phyloP scores from a whole-genome alignment of 202 grass and related monocot genomes.

The Schoenoplectus tabernaemontani region DNA sequence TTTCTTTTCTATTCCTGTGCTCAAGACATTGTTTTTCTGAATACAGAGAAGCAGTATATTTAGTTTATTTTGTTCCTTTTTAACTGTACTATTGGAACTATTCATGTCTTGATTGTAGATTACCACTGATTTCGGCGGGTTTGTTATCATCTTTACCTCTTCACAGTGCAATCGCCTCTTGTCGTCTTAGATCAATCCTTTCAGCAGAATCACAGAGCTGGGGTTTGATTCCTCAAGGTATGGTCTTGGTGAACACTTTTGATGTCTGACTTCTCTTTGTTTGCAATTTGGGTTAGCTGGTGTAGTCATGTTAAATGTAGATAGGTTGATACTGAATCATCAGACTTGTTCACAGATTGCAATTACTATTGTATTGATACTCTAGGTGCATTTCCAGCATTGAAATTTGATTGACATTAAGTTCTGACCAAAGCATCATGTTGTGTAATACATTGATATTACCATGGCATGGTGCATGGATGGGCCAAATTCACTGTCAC shows the following conservation, averaged over 20 bases:
- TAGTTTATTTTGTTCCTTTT: too few relatives aligned
- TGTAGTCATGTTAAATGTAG: too few relatives aligned
- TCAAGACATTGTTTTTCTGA: neutral
- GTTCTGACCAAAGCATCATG: neutral
- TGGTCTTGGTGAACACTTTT: neutral
- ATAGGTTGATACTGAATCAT: too few relatives aligned
- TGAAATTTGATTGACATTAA: neutral
- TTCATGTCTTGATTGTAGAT: constrained; percentile 23
- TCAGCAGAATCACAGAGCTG: constrained; percentile 50
- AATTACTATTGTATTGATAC: too few relatives aligned
- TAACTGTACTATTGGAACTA: too few relatives aligned
- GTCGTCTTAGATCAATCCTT: constrained; percentile 44
- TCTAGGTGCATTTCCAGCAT: too few relatives aligned
- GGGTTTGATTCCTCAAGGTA: constrained; percentile 67
- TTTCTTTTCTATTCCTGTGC: too few relatives aligned
- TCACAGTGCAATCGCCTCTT: constrained; percentile 51
- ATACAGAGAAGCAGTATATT: too few relatives aligned
- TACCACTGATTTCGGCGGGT: constrained; percentile 32
- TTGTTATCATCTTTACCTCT: constrained; percentile 53
- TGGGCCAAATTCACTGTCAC: neutral
- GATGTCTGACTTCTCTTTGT: too few relatives aligned
- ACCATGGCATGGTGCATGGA: too few relatives aligned
- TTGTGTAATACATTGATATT: neutral
- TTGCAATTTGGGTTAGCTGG: too few relatives aligned
- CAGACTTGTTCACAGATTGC: too few relatives aligned